Evolutionary conservation across 2,329 filamentous ascomycete species (phyloP), one percentile per base, ranked within the genome.

Genomic region (Fusarium concolor): DNA sequence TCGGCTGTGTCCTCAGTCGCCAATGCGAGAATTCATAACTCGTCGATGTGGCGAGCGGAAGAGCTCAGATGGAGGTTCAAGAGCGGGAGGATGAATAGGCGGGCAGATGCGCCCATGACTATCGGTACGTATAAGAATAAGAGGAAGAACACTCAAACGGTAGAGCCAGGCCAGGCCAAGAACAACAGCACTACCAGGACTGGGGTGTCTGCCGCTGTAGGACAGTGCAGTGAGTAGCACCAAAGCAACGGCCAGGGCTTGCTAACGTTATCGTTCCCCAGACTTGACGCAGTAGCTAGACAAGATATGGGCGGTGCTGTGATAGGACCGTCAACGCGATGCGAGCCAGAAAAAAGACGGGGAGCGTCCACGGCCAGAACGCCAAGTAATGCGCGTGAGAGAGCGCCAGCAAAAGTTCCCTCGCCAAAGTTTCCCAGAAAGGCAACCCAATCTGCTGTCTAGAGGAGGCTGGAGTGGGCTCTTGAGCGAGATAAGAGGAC

Each of bases 401-500:
- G 76, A 73, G 68, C 72, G 74, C 74, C 74, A 76, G 77, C 78
- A 80, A 80, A 80, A 80, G 78, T 80, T 77, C 77, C 78, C 66
- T 79, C 74, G 77, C 74, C 74, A 76, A 78, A 72, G 50, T 76
- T 77, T 71, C 76, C 76, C 54, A 71, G 72, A 75, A 75, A 70
- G 78, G 77, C 72, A 79, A 77, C 71, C 76, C 71, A 75, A 75
- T 74, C 72, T 75, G 61, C 68, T 67, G 67, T 74, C 69, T 71
- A 41, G 60, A 68, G 54, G 72, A 70, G 70, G 63, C 70, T 73
- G 45, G 61, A 70, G 69, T 64, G 66, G 57, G 70, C 65, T 70
- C 63, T 72, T 59, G 65, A 70, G 64, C 57, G 64, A 72, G 72
- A 74, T 74, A 73, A 71, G 65, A 73, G 62, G 62, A 63, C 59